A percentile compares a stretch with the other conserved stretches of the same genome.
Evolutionary conservation across 2,329 filamentous ascomycete genomes (phyloP).

Genomic region (Phyllosticta paracitricarpa): DNA sequence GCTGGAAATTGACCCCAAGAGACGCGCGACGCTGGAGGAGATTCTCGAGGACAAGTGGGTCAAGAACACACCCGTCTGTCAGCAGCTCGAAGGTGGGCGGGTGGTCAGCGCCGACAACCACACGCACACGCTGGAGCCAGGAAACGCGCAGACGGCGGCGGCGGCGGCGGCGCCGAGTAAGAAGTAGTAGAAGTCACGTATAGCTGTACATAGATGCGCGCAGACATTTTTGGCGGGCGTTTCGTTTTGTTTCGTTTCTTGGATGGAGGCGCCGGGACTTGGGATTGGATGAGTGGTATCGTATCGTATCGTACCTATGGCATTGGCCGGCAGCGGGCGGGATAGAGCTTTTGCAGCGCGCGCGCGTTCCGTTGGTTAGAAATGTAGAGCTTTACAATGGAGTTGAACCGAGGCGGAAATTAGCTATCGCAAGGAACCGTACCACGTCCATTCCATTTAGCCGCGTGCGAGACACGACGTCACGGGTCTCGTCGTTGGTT

Average conservation of each 20-base stretch:
- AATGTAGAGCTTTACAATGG: not conserved
- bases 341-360: not conserved
- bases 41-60: constrained; percentile 87
- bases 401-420: not conserved
- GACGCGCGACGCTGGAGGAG: constrained; percentile 74
- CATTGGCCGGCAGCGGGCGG: not conserved
- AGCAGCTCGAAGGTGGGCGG: constrained; percentile 62
- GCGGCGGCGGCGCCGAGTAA: constrained; percentile 12
- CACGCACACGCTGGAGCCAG: constrained; percentile 72
- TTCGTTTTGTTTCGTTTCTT: too few relatives aligned
- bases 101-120: constrained; percentile 68
- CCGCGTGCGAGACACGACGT: not conserved
- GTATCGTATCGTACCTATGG: too few relatives aligned
- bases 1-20: constrained; percentile 78
- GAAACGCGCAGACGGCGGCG: constrained; percentile 31
- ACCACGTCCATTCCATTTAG: not conserved
- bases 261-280: too few relatives aligned
- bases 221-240: not conserved
- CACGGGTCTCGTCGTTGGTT: not conserved
- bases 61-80: constrained; percentile 71
- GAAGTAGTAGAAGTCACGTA: constrained; percentile 10
- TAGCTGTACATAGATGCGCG: not conserved
- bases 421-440: too few relatives aligned
- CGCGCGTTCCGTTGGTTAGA: not conserved
- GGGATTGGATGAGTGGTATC: too few relatives aligned